Evolutionary conservation across 345 rosid species (phyloP).

Genomic region (Clausena lansium): DNA sequence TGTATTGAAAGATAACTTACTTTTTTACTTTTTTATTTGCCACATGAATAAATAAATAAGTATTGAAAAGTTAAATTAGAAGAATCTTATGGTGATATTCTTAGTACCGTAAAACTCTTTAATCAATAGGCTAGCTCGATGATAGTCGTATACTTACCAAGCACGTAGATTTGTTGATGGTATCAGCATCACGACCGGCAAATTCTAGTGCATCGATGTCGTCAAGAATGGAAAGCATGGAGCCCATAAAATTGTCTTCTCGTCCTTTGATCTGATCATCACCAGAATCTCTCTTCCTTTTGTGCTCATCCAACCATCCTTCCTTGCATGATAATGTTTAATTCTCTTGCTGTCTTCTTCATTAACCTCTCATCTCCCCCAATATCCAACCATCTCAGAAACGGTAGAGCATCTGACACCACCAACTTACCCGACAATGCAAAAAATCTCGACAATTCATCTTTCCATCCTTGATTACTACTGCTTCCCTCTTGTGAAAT

Average conservation of each 20-base stretch:
- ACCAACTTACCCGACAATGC: neutral
- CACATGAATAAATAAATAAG: too few relatives aligned
- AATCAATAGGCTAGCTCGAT: too few relatives aligned
- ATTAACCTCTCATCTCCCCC: conserved; percentile 31
- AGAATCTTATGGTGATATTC: too few relatives aligned
- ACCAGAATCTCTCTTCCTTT: too few relatives aligned
- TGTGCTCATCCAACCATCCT: too few relatives aligned
- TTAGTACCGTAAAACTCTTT: too few relatives aligned
- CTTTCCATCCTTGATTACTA: neutral
- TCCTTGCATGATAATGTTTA: too few relatives aligned
- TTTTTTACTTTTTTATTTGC: too few relatives aligned
- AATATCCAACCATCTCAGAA: conserved; percentile 26
- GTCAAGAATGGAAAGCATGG: neutral
- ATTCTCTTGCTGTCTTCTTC: conserved; percentile 24
- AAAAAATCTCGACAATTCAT: neutral
- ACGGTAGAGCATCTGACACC: neutral
- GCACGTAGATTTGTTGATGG: conserved; percentile 4
- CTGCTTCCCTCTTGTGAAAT: neutral
- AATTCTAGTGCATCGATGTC: neutral
- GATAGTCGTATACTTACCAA: neutral
- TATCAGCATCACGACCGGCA: neutral
- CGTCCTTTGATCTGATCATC: neutral
- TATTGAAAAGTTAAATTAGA: too few relatives aligned
- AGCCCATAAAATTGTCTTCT: neutral
- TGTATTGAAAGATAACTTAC: too few relatives aligned